Evolutionary conservation across 306 rosid genomes (phyloP), one percentile per base, ranked within the genome.

Genomic region (Medicago lupulina): DNA sequence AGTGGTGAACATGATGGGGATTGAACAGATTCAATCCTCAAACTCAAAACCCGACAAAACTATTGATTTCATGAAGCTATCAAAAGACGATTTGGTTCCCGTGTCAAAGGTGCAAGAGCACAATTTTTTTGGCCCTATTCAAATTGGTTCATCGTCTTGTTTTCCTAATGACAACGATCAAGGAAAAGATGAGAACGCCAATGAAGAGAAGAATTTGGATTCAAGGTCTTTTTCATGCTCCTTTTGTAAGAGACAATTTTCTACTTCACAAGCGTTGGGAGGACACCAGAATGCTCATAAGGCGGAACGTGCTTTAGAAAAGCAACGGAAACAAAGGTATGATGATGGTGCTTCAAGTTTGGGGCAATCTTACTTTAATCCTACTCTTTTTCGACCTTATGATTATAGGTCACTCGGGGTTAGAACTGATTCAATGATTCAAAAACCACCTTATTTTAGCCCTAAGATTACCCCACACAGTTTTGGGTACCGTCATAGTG

Each of bases 261-360:
- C 91, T 4, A 83, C 98, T 0, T 88, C 94, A 1, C 98, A 93
- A 44, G 98, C 98, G 0, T 50, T 93, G n/a, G 98, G 98, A 23
- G 96, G 98, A 1, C 98, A 90, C 14, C 98, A 92, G 62, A 92
- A 92, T 55, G 96, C 98, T 0, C 98, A 92, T 46, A 92, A 87
- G 51, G 90, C 82, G 38, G 96, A 90, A 82, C 88, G 93, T 1
- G 92, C 88, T 0, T 14, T 89, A 8, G 96, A 86, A 2, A 93
- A 90, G 53, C 84, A 90, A 39, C 87, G 83, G 5, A 86, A 86
- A 11, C 95, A 90, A 77, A 90, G 85, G 6, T 36, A 81, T 5
- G 7, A 49, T 2, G 87, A 66, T 14, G 44, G 76, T 58, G 38
- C 9, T 62, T 66, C 78, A 36, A 23, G 49, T 38, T 9, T 59